These are phyloP conservation scores for Cylindricascospora bacillispora DNA, from an alignment of 1,139 yeast genomes.

Conservation along the genomic window DNA sequence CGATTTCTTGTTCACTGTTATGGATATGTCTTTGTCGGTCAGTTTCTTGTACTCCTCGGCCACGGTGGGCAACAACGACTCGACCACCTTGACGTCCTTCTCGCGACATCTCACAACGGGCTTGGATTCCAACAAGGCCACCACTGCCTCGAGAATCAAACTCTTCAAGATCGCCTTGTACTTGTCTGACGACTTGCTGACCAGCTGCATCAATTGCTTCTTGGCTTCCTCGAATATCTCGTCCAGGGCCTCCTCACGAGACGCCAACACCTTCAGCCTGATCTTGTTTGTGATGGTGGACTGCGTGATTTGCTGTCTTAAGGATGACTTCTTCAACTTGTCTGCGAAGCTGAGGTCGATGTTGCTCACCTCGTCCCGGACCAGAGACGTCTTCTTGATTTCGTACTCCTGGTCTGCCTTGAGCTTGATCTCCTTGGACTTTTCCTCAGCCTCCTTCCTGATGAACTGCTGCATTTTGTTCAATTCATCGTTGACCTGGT, in stretches of 20 bases:
- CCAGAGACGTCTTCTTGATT: conserved; percentile 90
- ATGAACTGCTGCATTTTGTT: conserved; percentile 98
- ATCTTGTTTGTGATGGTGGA: conserved; percentile 93
- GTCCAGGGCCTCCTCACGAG: conserved; percentile 72
- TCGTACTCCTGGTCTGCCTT: conserved; percentile 99
- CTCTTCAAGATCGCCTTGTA: conserved; percentile 65
- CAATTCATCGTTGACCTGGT: conserved; percentile 84
- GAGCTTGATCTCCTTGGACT: conserved; percentile 88
- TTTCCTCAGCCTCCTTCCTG: conserved; percentile 97
- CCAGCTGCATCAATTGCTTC: conserved; percentile 43
- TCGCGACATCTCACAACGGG: conserved; percentile 59
- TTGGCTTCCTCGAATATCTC: conserved; percentile 64
- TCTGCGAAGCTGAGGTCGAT: conserved; percentile 73
- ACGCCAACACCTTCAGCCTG: conserved; percentile 76
- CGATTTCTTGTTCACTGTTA: conserved; percentile 43
- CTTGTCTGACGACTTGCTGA: conserved; percentile 34
- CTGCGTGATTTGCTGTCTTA: conserved; percentile 90
- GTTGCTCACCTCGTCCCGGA: conserved; percentile 80
- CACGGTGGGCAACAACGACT: conserved; percentile 37
- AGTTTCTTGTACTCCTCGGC: conserved; percentile 57
- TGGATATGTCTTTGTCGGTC: conserved; percentile 47
- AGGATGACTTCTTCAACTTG: conserved; percentile 79
- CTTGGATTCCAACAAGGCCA: conserved; percentile 58
- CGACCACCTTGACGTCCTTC: conserved; percentile 50
- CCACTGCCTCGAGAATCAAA: conserved; percentile 72